Evolutionary conservation across 2,329 filamentous ascomycete species (phyloP).

Genomic region (Colletotrichum orchidophilum): DNA sequence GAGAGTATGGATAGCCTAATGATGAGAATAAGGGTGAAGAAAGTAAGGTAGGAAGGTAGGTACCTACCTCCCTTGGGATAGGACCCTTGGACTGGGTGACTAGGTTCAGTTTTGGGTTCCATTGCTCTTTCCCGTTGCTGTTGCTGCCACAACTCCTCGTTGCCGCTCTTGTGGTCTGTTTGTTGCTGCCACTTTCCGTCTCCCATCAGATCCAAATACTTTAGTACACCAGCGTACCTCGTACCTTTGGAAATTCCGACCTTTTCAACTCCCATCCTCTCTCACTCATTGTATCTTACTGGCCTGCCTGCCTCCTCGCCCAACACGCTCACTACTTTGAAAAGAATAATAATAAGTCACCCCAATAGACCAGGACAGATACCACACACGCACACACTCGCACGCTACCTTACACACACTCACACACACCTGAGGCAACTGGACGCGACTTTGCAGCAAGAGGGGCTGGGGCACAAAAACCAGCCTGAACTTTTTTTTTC

Average conservation of each 20-base stretch:
- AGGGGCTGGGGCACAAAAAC: not conserved
- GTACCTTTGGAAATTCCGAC: not conserved
- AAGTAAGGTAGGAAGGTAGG: no score
- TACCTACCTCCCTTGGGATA: no score
- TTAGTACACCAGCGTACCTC: conserved; percentile 2
- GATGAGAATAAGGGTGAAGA: not conserved
- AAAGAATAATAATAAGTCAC: not conserved
- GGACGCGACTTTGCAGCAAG: conserved; percentile 13
- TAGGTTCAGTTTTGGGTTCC: not conserved
- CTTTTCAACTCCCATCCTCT: not conserved
- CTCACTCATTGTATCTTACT: not conserved
- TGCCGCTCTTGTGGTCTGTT: conserved; percentile 11
- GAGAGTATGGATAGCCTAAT: not conserved
- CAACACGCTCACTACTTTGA: not conserved
- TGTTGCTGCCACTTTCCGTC: conserved; percentile 13
- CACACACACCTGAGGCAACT: conserved; percentile 5
- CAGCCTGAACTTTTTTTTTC: conserved; percentile 5
- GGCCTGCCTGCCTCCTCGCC: not conserved
- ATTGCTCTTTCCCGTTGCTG: conserved; percentile 3
- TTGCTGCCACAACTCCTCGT: not conserved
- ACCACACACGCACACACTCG: not conserved
- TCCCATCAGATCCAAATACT: conserved; percentile 2
- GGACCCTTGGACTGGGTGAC: not conserved
- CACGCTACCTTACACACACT: conserved; percentile 1
- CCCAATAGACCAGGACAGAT: not conserved